Evolutionary conservation across 768 basidiomycete species (phyloP).

Genomic region (Pisolithus sp.): DNA sequence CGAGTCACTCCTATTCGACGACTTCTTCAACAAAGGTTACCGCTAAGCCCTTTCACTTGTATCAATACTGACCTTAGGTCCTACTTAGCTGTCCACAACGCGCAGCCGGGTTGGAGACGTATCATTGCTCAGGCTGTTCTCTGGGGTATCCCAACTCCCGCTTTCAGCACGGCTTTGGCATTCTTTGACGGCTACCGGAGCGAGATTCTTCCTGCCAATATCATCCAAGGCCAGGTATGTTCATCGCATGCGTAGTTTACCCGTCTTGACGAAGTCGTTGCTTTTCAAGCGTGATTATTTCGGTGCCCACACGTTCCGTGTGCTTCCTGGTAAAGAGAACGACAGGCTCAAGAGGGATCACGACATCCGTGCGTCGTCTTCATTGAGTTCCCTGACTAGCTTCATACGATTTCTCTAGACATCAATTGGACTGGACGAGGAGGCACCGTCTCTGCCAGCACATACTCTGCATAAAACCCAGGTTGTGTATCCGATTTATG

Average conservation of each 20-base stretch:
- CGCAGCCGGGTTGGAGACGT: slow-evolving; percentile 97
- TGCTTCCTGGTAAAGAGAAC: slow-evolving; percentile 89
- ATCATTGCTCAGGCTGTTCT: slow-evolving; percentile 93
- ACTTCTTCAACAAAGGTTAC: slow-evolving; percentile 92
- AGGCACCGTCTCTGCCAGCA: slow-evolving; percentile 86
- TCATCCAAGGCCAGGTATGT: slow-evolving; percentile 85
- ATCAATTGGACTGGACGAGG: slow-evolving; percentile 99
- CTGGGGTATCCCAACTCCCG: slow-evolving; percentile 96
- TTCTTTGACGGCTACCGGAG: slow-evolving; percentile 99
- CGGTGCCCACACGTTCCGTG: slow-evolving; percentile 97
- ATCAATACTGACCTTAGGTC: slow-evolving; percentile 1
- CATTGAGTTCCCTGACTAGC: neutral
- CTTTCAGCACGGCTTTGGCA: slow-evolving; percentile 95
- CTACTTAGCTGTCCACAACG: slow-evolving; percentile 72
- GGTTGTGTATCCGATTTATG: neutral
- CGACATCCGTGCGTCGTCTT: slow-evolving; percentile 75
- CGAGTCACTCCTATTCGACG: slow-evolving; percentile 90
- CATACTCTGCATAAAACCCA: slow-evolving; percentile 61
- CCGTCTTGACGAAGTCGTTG: slow-evolving; percentile 1
- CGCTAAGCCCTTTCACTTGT: neutral
- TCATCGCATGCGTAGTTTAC: neutral
- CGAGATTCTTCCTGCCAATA: slow-evolving; percentile 88
- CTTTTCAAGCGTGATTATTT: slow-evolving; percentile 85
- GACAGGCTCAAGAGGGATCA: slow-evolving; percentile 67
- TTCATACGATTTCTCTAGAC: slow-evolving; percentile 41